phyloP scores from a whole-genome alignment of 2,329 filamentous ascomycete species.

The Verticillium longisporum region DNA sequence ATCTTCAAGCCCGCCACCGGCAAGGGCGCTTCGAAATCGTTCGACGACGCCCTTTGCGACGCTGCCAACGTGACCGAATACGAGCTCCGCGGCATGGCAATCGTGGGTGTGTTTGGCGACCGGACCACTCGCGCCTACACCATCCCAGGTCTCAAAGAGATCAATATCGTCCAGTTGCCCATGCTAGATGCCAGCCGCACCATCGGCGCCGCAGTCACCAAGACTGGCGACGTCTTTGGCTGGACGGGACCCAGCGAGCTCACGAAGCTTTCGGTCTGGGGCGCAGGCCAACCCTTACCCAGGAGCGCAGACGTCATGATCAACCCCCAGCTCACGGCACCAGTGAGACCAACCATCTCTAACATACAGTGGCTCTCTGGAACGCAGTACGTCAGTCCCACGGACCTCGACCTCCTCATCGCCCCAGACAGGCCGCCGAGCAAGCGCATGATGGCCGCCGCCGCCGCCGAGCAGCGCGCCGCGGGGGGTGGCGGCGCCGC shows the following conservation, averaged over 20 bases:
- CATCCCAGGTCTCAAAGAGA: conserved; percentile 81
- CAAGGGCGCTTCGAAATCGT: conserved; percentile 89
- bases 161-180: conserved; percentile 60
- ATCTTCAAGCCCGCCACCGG: conserved; percentile 79
- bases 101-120: conserved; percentile 82
- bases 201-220: conserved; percentile 61
- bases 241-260: conserved; percentile 88
- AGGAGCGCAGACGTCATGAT: conserved; percentile 65
- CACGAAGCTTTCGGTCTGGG: conserved; percentile 78
- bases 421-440: conserved; percentile 82
- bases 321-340: conserved; percentile 68
- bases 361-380: conserved; percentile 96
- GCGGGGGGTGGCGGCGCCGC: conserved; percentile 29
- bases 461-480: conserved; percentile 65
- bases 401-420: conserved; percentile 85
- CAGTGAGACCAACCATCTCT: conserved; percentile 84
- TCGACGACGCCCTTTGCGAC: conserved; percentile 77
- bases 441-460: conserved; percentile 79
- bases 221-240: conserved; percentile 74
- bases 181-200: conserved; percentile 71
- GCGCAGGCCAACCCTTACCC: conserved; percentile 58
- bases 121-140: conserved; percentile 73
- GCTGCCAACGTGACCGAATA: conserved; percentile 70
- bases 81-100: conserved; percentile 66
- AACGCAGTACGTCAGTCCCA: conserved; percentile 81